These are phyloP conservation scores for Flaveria robusta DNA, from an alignment of 129 eudicot genomes.

Conservation along the genomic window DNA sequence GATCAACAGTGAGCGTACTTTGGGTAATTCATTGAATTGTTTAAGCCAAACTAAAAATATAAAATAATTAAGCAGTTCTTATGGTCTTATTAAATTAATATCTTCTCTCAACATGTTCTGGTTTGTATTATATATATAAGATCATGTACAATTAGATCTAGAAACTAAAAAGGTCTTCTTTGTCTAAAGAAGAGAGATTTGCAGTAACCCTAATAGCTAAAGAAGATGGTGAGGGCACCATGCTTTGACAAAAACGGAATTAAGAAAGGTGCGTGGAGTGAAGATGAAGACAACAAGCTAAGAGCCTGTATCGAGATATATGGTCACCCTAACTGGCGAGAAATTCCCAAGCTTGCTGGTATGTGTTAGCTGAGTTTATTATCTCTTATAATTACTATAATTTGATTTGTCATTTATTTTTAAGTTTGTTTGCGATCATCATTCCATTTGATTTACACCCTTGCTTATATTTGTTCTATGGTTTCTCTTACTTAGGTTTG, in stretches of 20 bases:
- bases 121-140: constrained; percentile 1
- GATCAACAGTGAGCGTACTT: background rate
- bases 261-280: constrained; percentile 46
- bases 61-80: background rate
- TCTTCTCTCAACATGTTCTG: constrained; percentile 9
- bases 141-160: background rate
- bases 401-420: too few species aligned
- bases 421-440: too few species aligned
- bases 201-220: background rate
- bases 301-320: constrained; percentile 25
- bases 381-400: too few species aligned
- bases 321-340: constrained; percentile 41
- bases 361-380: background rate
- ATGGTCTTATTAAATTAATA: constrained; percentile 17
- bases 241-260: constrained; percentile 34
- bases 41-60: background rate
- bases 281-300: constrained; percentile 37
- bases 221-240: constrained; percentile 40
- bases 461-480: background rate
- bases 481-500: constrained; percentile 25
- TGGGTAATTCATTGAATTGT: background rate
- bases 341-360: constrained; percentile 45
- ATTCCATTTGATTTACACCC: background rate
- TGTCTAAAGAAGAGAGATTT: background rate
- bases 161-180: constrained; percentile 12